Evolutionary conservation across 108 stramenopile genomes (phyloP), one percentile per base, ranked within the genome.

Genomic region (Discostella stelligeroides): DNA sequence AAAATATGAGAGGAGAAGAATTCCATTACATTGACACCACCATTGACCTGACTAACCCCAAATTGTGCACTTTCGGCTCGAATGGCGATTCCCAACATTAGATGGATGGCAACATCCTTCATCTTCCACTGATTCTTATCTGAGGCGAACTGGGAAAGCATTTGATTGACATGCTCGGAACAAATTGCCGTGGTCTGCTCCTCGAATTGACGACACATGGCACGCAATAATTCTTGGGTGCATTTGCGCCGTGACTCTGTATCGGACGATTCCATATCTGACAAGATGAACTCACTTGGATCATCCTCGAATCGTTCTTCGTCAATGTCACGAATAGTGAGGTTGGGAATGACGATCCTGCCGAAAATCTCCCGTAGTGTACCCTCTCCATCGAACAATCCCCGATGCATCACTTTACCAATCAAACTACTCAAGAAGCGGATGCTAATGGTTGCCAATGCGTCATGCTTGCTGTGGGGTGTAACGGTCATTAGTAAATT

Each of bases 251-350:
- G 82, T 1, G 96, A 97, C 41, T 99, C 98, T 25, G 78, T 88
- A 76, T 98, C 97, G 47, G 85, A 83, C 12, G 94, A 95, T 80
- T 99, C 99, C 75, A 99, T 90, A 74, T 99, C 99, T 1, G 94
- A 86, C 59, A 91, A 68, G 65, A 99, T 97, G 83, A 91, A 99
- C 49, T 99, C 99, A 13, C 80, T 70, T 0, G 98, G 97, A 78
- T 98, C 95, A 60, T 98, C 98, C 77, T 98, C 97, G 66, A 99
- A 99, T 21, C 84, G 81, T 73, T 97, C 96, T 68, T 92, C 87
- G 79, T 95, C 94, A 38, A 72, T 63, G 60, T 97, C 98, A 17
- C 97, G 86, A 53, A 97, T 79, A 56, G 75, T 88, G 41, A 99
- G 46, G 81, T 98, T 98, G 18, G 97, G 97, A 79, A 99, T 90